Evolutionary conservation across 2,329 filamentous ascomycete species (phyloP), one percentile per base, ranked within the genome.

Genomic region (Metarhizium rileyi): DNA sequence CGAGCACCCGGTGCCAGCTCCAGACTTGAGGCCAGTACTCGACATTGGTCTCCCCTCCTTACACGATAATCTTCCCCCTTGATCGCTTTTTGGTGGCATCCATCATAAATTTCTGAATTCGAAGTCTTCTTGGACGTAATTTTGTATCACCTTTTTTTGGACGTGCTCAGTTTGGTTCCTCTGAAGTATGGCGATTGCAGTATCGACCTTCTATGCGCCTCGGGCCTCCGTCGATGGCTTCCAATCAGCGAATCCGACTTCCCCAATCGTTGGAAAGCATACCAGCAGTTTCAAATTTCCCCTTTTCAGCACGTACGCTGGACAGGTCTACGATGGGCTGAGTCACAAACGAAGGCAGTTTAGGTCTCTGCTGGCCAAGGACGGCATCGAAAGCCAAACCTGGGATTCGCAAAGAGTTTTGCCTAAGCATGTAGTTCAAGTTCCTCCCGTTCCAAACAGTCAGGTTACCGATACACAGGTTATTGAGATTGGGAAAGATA

Each of bases 41-140:
- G 47, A 41, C 56, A 52, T 57, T 57, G 46, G 50, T 57, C 57
- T 59, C 61, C 60, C 59, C 50, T 50, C 60, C 72, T 72, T 61
- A 66, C 68, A 68, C 68, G 66, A 49, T 44, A 43, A 35, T 20
- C 36, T 59, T 20, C 36, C 59, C 57, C 56, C 65, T 49, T 43
- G 42, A 33, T 23, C 28, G 27, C 26, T 59, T 67, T 67, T 70
- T 66, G 66, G 64, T 65, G 22, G 18, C 26, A 41, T 23, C 26
- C 27, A 25, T 49, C n/a, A n/a, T n/a, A n/a, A n/a, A n/a, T 33
- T 18, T 16, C 20, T 35, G 44, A 36, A 45, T 26, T 44, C 42
- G 51, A 26, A 27, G 63, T 69, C 68, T 73, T 54, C 53, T 57
- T 73, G 70, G 68, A 66, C 64, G 63, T 61, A 52, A 53, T 57